Conservation (phyloP, 495 filamentous ascomycete genomes). For the Paragyromitra xinjiangensis region DNA sequence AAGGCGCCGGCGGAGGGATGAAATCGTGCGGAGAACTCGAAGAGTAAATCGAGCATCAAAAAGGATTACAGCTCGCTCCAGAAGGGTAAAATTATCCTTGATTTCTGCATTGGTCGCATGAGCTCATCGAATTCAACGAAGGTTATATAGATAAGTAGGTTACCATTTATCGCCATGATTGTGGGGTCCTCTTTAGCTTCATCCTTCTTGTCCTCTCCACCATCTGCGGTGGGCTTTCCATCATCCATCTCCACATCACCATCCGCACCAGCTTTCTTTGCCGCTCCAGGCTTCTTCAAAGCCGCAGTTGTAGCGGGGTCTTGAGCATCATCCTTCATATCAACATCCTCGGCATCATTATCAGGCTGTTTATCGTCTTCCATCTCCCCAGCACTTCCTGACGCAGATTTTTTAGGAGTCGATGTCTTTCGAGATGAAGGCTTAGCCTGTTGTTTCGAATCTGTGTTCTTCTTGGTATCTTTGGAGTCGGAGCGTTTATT, state of each 20-base stretch:
- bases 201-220: conserved; percentile 60
- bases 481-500: conserved; percentile 54
- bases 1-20: conserved; percentile 89
- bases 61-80: conserved; percentile 89
- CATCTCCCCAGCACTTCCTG: conserved; percentile 45
- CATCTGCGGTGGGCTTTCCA: conserved; percentile 67
- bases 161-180: conserved; percentile 56
- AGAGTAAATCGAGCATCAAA: conserved; percentile 96
- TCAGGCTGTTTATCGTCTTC: conserved; percentile 48
- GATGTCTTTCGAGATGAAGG: conserved; percentile 53
- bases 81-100: conserved; percentile 86
- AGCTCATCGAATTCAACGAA: conserved; percentile 44
- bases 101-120: conserved; percentile 70
- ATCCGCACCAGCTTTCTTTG: conserved; percentile 67
- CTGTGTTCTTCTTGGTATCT: conserved; percentile 45
- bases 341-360: conserved; percentile 73
- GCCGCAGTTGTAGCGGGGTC: conserved; percentile 61
- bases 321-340: conserved; percentile 80
- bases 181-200: conserved; percentile 73
- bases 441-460: conserved; percentile 47
- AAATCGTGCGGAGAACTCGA: conserved; percentile 91
- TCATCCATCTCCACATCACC: conserved; percentile 80
- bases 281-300: conserved; percentile 66
- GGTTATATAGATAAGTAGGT: conserved; percentile 5
- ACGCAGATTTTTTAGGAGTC: conserved; percentile 38